phyloP scores from a whole-genome alignment of 176 grass and related monocot genomes.

The Thalia dealbata region DNA sequence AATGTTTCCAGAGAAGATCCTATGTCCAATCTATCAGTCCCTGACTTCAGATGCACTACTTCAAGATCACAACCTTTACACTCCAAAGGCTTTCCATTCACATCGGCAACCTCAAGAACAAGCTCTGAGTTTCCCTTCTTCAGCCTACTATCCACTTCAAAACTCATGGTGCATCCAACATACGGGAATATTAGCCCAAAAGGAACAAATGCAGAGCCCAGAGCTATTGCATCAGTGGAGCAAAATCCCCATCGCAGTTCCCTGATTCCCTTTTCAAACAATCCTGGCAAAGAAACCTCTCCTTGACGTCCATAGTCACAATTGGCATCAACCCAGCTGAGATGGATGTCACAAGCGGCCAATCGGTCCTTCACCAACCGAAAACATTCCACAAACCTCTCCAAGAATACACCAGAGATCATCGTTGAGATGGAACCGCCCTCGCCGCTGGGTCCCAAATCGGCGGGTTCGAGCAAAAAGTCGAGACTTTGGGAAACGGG shows the following conservation, averaged over 20 bases:
- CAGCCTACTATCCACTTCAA: background rate
- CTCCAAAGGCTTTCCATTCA: slow-evolving; percentile 39
- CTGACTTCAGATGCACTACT: slow-evolving; percentile 26
- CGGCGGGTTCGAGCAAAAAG: slow-evolving; percentile 20
- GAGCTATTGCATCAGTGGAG: slow-evolving; percentile 26
- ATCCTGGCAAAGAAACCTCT: background rate
- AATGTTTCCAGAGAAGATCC: slow-evolving; percentile 9
- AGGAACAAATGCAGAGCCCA: slow-evolving; percentile 40
- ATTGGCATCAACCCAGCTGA: slow-evolving; percentile 39
- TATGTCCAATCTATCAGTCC: background rate
- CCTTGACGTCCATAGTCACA: background rate
- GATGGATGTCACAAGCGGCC: slow-evolving; percentile 27
- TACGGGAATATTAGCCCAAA: slow-evolving; percentile 36
- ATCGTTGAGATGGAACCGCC: background rate
- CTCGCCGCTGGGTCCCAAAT: slow-evolving; percentile 7
- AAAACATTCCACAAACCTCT: slow-evolving; percentile 29
- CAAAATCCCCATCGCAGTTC: slow-evolving; percentile 46
- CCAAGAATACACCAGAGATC: slow-evolving; percentile 4
- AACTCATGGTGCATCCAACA: slow-evolving; percentile 23
- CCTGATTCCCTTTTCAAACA: slow-evolving; percentile 30
- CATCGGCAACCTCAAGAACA: slow-evolving; percentile 45
- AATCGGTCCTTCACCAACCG: slow-evolving; percentile 38
- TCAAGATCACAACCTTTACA: slow-evolving; percentile 49
- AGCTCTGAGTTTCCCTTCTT: slow-evolving; percentile 30
- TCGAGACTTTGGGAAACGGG: slow-evolving; percentile 20